Evolutionary conservation across 768 basidiomycete genomes (phyloP), one percentile per base, ranked within the genome.

Genomic region (Naganishia onofrii): DNA sequence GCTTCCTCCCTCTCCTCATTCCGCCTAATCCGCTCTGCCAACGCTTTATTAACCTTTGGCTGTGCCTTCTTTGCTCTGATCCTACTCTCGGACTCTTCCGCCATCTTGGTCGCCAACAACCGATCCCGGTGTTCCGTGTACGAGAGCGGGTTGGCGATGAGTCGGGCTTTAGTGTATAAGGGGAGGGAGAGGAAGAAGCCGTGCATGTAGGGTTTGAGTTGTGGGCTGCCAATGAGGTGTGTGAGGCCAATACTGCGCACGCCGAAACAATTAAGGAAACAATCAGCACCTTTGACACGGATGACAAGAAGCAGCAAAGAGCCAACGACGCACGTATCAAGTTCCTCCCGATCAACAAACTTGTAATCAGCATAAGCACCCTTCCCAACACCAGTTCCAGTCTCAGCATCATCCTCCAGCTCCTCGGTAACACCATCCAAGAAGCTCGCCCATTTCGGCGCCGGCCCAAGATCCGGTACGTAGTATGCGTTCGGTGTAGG

Each of bases 121-220:
- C 88, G 89, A 80, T 95, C 93, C 72, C 93, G 89, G 80, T 97
- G 89, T 77, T 99, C 96, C 48, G 88, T 88, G 80, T 98, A 97
- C 12, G 89, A 92, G 79, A 92, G 94, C 1, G 96, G 96, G 83
- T 98, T 97, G 68, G 93, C 89, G 74, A 98, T 93, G 73, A 95
- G 86, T 36, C 94, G 89, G 1, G 96, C 96, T 63, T 94, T 90
- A 75, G 94, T 92, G 83, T 98, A 98, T 6, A 98, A 87, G 76
- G 93, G 92, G 82, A 98, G 88, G 5, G 93, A 91, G 72, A 97
- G 82, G 84, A 99, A 98, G 87, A 94, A 98, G 52, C 96, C 96
- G 81, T 99, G 96, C 95, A 99, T 97, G 82, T 98, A 99, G 4
- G 96, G 96, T 81, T 95, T 95, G 84, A 98, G 90, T 21, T 90